A percentile compares a stretch with the other conserved stretches of the same genome.
Evolutionary conservation across 352 stramenopile genomes (phyloP).

Genomic region (Phytophthora idaei): DNA sequence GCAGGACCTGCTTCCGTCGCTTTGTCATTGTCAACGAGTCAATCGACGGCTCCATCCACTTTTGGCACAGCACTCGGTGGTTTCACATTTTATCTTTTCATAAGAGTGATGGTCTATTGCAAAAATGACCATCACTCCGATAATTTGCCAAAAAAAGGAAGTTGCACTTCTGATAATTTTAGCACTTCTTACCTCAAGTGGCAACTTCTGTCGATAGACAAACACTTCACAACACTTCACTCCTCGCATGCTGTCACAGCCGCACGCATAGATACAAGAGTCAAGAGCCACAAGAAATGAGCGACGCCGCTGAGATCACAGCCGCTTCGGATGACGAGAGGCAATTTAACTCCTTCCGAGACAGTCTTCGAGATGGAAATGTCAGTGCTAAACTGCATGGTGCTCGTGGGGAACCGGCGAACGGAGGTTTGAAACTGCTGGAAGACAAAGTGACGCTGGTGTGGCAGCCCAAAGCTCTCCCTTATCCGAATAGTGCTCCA

Average conservation of each 20-base stretch:
- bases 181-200: not conserved
- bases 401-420: slow-evolving; percentile 47
- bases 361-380: slow-evolving; percentile 64
- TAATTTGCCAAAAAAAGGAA: not conserved
- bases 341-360: slow-evolving; percentile 50
- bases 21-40: slow-evolving; percentile 30
- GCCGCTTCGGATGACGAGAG: slow-evolving; percentile 27
- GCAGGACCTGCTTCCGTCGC: slow-evolving; percentile 22
- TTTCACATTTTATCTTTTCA: slow-evolving; percentile 9
- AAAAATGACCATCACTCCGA: slow-evolving; percentile 19
- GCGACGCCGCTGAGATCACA: slow-evolving; percentile 12
- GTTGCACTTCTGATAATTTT: not conserved
- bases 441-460: slow-evolving; percentile 69
- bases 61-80: slow-evolving; percentile 17
- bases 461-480: slow-evolving; percentile 50
- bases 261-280: slow-evolving; percentile 1
- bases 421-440: slow-evolving; percentile 60
- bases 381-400: slow-evolving; percentile 61
- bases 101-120: not conserved
- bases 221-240: not conserved
- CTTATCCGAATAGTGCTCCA: not conserved
- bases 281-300: slow-evolving; percentile 7
- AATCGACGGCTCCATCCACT: slow-evolving; percentile 19
- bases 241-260: slow-evolving; percentile 16
- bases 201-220: not conserved